Evolutionary conservation across 805 yeast species (phyloP).

Genomic region (Candida bentonensis): DNA sequence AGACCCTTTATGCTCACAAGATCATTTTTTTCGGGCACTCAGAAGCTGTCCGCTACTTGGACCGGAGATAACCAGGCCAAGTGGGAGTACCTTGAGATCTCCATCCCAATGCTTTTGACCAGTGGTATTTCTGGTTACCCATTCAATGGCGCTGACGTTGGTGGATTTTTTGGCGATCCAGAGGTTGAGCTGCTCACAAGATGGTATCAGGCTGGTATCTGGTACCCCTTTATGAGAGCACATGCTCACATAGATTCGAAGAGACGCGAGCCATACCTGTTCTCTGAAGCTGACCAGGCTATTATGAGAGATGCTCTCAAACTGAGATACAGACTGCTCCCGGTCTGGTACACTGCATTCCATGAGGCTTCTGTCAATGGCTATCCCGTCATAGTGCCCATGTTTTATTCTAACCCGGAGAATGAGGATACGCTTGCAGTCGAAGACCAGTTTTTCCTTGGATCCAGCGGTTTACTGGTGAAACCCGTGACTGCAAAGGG

Average conservation of each 20-base stretch:
- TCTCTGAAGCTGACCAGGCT: conserved; percentile 58
- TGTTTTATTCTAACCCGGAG: conserved; percentile 18
- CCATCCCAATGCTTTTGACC: conserved; percentile 80
- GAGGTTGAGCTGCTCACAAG: conserved; percentile 63
- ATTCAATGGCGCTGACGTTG: conserved; percentile 92
- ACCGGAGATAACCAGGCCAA: conserved; percentile 92
- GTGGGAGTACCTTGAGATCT: conserved; percentile 73
- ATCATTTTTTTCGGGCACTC: conserved; percentile 83
- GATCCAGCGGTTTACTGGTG: conserved; percentile 54
- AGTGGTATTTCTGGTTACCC: conserved; percentile 77
- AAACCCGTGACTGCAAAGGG: conserved; percentile 64
- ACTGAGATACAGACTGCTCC: conserved; percentile 63
- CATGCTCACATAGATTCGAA: conserved; percentile 93
- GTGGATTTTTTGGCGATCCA: conserved; percentile 93
- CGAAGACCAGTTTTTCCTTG: conserved; percentile 77
- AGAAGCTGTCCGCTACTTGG: conserved; percentile 88
- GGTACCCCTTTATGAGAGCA: conserved; percentile 93
- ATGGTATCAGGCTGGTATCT: conserved; percentile 93
- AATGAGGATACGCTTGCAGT: conserved; percentile 35
- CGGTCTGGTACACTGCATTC: conserved; percentile 70
- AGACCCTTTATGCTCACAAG: conserved; percentile 86
- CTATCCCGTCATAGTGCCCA: conserved; percentile 42
- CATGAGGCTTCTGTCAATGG: conserved; percentile 48
- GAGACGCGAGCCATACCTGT: conserved; percentile 86
- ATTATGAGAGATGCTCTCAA: conserved; percentile 56